These are phyloP conservation scores for Martiniozyma asiatica DNA, from an alignment of 1,139 yeast species.

Conservation along the genomic window DNA sequence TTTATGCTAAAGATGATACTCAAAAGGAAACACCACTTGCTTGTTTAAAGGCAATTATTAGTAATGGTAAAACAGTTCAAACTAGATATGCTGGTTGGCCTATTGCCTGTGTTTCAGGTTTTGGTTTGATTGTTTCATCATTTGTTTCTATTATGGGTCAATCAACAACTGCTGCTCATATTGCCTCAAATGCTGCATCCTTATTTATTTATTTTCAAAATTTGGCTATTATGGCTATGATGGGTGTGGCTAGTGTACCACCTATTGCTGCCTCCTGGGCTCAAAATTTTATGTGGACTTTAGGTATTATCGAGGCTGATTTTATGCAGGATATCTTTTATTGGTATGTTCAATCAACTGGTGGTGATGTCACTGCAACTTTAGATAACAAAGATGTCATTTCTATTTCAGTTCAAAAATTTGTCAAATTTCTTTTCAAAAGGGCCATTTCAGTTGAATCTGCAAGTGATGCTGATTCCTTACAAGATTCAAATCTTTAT, in stretches of 20 bases:
- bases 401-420: slow-evolving; percentile 74
- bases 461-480: slow-evolving; percentile 32
- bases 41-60: slow-evolving; percentile 80
- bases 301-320: slow-evolving; percentile 58
- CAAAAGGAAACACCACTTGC: slow-evolving; percentile 43
- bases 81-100: slow-evolving; percentile 96
- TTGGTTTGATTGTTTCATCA: slow-evolving; percentile 81
- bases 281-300: slow-evolving; percentile 74
- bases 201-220: slow-evolving; percentile 89
- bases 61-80: slow-evolving; percentile 90
- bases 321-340: slow-evolving; percentile 71
- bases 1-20: slow-evolving; percentile 37
- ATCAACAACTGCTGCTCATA: slow-evolving; percentile 89
- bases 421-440: slow-evolving; percentile 16
- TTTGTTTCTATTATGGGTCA: slow-evolving; percentile 81
- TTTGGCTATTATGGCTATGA: slow-evolving; percentile 86
- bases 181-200: slow-evolving; percentile 90
- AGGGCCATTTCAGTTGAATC: slow-evolving; percentile 18
- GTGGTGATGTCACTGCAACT: slow-evolving; percentile 74
- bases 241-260: slow-evolving; percentile 88
- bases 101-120: slow-evolving; percentile 80
- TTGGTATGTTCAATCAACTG: slow-evolving; percentile 83
- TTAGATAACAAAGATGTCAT: slow-evolving; percentile 42
- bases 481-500: slow-evolving; percentile 42
- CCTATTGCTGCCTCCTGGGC: slow-evolving; percentile 85